Evolutionary conservation across 2,329 filamentous ascomycete genomes (phyloP).

Genomic region (Diaporthe longicolla): DNA sequence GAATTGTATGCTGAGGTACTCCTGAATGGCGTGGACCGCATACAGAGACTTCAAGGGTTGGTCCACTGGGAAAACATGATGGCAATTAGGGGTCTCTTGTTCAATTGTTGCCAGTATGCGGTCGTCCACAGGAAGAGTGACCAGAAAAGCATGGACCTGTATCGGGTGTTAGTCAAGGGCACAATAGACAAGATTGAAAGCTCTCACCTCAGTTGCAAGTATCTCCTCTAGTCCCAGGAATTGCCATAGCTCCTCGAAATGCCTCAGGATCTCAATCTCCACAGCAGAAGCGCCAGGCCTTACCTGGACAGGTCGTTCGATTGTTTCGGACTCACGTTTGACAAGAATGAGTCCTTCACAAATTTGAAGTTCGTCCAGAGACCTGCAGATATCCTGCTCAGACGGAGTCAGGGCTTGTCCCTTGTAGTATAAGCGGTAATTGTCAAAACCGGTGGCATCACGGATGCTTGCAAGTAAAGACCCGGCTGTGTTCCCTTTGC

Average conservation of each 20-base stretch:
- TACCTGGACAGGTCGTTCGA: constrained; percentile 59
- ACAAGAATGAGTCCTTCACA: constrained; percentile 76
- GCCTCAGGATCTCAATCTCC: constrained; percentile 83
- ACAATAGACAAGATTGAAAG: neutral
- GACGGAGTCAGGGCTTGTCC: constrained; percentile 76
- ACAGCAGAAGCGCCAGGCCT: constrained; percentile 71
- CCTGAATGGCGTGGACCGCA: constrained; percentile 75
- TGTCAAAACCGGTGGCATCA: constrained; percentile 80
- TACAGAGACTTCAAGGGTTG: constrained; percentile 83
- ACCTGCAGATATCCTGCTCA: constrained; percentile 70
- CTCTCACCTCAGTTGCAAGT: constrained; percentile 74
- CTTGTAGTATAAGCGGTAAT: constrained; percentile 79
- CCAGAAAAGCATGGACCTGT: constrained; percentile 79
- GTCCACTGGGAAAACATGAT: constrained; percentile 75
- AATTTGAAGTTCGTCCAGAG: constrained; percentile 78
- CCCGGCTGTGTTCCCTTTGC: constrained; percentile 77
- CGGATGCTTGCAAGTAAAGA: constrained; percentile 78
- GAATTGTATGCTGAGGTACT: constrained; percentile 66
- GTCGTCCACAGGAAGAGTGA: constrained; percentile 77
- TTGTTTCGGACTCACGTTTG: constrained; percentile 67
- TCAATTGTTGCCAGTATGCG: constrained; percentile 73
- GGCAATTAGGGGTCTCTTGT: constrained; percentile 64
- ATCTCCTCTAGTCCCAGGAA: constrained; percentile 82
- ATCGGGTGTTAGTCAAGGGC: constrained; percentile 42
- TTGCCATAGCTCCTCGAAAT: constrained; percentile 87